Evolutionary conservation across 1,284 basidiomycete genomes (phyloP).

Genomic region (Moesziomyces globuligerus): DNA sequence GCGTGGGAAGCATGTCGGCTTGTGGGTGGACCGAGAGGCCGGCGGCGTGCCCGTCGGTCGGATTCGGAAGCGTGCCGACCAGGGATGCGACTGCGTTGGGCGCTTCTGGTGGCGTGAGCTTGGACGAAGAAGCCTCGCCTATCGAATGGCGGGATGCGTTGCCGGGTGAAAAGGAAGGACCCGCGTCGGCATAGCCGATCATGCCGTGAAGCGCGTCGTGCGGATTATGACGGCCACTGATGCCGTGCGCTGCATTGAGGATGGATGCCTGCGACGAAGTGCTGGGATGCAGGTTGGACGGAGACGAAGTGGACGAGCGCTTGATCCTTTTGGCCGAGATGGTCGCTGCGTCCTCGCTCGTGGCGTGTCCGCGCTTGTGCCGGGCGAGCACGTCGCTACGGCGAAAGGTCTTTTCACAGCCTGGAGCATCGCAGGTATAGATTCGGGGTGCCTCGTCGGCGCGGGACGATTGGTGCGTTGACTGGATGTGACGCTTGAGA

Average conservation of each 20-base stretch:
- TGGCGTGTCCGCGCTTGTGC: slow-evolving; percentile 9
- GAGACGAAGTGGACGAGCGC: slow-evolving; percentile 9
- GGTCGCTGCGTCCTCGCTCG: not conserved
- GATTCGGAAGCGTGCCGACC: not conserved
- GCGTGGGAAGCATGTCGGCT: not conserved
- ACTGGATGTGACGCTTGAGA: slow-evolving; percentile 13
- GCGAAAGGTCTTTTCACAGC: slow-evolving; percentile 9
- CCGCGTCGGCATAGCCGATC: not conserved
- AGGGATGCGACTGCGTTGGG: not conserved
- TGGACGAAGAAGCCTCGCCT: not conserved
- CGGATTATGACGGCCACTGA: not conserved
- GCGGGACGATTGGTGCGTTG: slow-evolving; percentile 4
- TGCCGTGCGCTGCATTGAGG: not conserved
- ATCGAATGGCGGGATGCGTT: not conserved
- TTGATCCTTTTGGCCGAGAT: slow-evolving; percentile 4
- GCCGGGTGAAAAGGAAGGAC: not conserved
- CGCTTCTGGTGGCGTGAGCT: not conserved
- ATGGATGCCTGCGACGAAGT: not conserved
- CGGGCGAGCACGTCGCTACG: slow-evolving; percentile 7
- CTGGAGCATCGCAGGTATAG: slow-evolving; percentile 8
- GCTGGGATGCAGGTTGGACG: not conserved
- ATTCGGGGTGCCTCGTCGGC: slow-evolving; percentile 10
- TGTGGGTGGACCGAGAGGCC: not conserved
- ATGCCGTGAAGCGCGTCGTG: not conserved
- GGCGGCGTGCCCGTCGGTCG: no score